Base-by-base conservation (phyloP, 129 eudicot species). In the Mikania micrantha region DNA sequence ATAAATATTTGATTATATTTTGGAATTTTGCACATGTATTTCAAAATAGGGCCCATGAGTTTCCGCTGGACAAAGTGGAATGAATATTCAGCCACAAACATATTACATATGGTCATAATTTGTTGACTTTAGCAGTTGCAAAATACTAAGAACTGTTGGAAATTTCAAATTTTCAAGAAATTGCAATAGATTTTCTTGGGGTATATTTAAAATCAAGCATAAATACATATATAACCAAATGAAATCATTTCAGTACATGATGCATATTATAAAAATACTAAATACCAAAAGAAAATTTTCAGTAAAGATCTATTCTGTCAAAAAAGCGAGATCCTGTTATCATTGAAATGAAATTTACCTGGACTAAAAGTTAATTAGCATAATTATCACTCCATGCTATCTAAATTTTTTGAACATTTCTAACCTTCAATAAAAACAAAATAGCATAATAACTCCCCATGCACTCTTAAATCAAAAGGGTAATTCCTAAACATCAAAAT, bases 51-150 rank as follows among this genome's bases (percentile, higher is more conserved):
- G 57, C 72, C 60, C 67, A 47, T 49, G 44, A 68, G 75, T 48
- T 58, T 48, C 63, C 36, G 70, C 47, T 60, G 75, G 56, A 21
- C 80, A 39, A 76, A 76, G 80, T 76, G 64, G 75, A 76, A 69
- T 19, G 47, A 67, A 68, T 58, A 76, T 22, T 28, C 58, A 76
- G 80, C 70, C 74, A 56, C 72, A 32, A 54, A 19, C n/a, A n/a
- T n/a, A n/a, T n/a, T n/a, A n/a, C 45, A 6, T 24, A 13, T 49
- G 34, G 70, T 60, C 70, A 32, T 69, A 36, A n/a, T 76, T 76
- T 76, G 49, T 60, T 76, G 80, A 76, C 75, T 69, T 24, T 21
- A 48, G 20, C 35, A 35, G 44, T 68, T 44, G 63, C 36, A 24
- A 45, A 54, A n/a, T 29, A 27, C 39, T 57, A 38, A 69, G 24